phyloP scores from a whole-genome alignment of 805 yeast genomes.

The Wickerhamiella domercqiae region DNA sequence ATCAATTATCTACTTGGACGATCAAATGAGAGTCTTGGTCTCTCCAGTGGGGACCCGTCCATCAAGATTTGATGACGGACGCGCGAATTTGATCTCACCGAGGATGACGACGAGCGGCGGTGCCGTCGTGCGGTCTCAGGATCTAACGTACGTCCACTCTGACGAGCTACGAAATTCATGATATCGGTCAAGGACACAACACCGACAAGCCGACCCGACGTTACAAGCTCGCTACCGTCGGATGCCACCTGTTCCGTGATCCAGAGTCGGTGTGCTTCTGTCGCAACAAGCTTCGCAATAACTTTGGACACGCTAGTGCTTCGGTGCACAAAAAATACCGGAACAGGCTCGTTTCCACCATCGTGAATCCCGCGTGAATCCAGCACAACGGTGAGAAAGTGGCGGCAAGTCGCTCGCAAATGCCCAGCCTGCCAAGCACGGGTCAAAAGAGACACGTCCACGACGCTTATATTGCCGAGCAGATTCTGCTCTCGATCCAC shows the following conservation, averaged over 20 bases:
- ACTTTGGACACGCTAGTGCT: slow-evolving; percentile 72
- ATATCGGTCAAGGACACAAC: slow-evolving; percentile 88
- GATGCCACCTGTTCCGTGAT: slow-evolving; percentile 21
- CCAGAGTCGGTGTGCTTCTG: slow-evolving; percentile 66
- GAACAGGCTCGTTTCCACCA: slow-evolving; percentile 83
- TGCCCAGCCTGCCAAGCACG: slow-evolving; percentile 75
- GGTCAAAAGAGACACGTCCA: slow-evolving; percentile 81
- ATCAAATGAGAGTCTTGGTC: slow-evolving; percentile 13
- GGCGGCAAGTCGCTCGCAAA: slow-evolving; percentile 68
- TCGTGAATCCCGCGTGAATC: slow-evolving; percentile 81
- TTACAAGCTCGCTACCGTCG: slow-evolving; percentile 17
- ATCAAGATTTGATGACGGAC: slow-evolving; percentile 11
- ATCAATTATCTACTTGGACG: slow-evolving; percentile 4
- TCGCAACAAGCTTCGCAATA: slow-evolving; percentile 88
- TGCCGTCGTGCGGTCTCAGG: slow-evolving; percentile 81
- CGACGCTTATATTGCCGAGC: slow-evolving; percentile 85
- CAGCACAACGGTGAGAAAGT: slow-evolving; percentile 73
- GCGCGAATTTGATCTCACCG: slow-evolving; percentile 16
- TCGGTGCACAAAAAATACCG: slow-evolving; percentile 83
- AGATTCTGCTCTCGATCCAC: slow-evolving; percentile 63
- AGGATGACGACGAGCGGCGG: slow-evolving; percentile 35
- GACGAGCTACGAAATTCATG: slow-evolving; percentile 61
- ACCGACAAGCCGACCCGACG: slow-evolving; percentile 68
- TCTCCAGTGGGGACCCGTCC: slow-evolving; percentile 7
- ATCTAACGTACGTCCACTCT: slow-evolving; percentile 51